A percentile compares a stretch with the other conserved stretches of the same genome.
Evolutionary conservation across 257 asterid species (phyloP).

Genomic region (Leptodermis oblonga): DNA sequence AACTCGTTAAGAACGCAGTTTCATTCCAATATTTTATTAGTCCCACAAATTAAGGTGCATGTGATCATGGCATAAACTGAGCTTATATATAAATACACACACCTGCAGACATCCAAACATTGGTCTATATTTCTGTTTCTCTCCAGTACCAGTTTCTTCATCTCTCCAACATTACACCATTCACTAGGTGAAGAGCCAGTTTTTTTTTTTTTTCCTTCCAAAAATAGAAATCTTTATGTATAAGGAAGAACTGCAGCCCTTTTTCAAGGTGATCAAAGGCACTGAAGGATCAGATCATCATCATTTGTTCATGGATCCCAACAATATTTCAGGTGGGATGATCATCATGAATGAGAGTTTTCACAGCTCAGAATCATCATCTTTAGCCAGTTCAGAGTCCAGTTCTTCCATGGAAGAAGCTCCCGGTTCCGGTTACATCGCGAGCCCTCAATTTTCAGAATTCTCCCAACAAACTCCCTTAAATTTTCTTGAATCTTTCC

Average conservation of each 20-base stretch:
- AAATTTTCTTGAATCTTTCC: conserved; percentile 33
- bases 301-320: conserved; percentile 23
- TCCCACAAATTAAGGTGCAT: conserved; percentile 18
- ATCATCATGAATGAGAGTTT: too few relatives aligned
- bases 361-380: conserved; percentile 1
- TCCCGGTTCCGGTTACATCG: conserved; percentile 4
- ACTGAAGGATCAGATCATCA: too few relatives aligned
- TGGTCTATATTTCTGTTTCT: conserved; percentile 16
- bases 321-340: conserved; percentile 18
- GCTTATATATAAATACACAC: conserved; percentile 9
- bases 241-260: too few relatives aligned
- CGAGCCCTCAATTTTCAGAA: conserved; percentile 25
- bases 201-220: conserved; percentile 22
- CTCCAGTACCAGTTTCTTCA: conserved; percentile 21
- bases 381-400: conserved; percentile 24
- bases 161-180: conserved; percentile 6
- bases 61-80: conserved; percentile 22
- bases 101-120: not conserved
- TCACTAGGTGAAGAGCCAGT: conserved; percentile 26
- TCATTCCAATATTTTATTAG: conserved; percentile 20
- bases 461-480: conserved; percentile 27
- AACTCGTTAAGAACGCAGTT: conserved; percentile 5
- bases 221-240: conserved; percentile 39
- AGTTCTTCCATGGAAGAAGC: conserved; percentile 28
- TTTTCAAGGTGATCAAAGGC: too few relatives aligned